phyloP scores from a whole-genome alignment of 2,329 filamentous ascomycete genomes.

The Calonectria hawksworthii region DNA sequence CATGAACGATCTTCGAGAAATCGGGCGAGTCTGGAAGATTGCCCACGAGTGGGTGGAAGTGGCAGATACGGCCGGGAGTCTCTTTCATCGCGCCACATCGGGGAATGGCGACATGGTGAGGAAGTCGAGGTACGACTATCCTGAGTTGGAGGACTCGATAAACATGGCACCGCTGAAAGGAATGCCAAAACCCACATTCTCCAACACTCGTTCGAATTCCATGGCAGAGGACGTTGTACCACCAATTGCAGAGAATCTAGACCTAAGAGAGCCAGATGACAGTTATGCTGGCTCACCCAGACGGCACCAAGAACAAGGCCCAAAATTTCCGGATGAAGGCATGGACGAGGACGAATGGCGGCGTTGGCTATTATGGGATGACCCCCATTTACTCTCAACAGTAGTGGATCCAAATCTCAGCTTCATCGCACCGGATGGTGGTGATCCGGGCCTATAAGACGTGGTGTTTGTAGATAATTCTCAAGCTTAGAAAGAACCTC shows the following conservation, averaged over 20 bases:
- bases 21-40: constrained; percentile 37
- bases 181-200: constrained; percentile 39
- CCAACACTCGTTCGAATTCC: background rate
- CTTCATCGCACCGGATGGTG: background rate
- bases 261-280: background rate
- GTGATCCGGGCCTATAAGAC: background rate
- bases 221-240: background rate
- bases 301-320: background rate
- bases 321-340: constrained; percentile 22
- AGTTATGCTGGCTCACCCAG: background rate
- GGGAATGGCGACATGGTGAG: constrained; percentile 18
- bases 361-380: constrained; percentile 42
- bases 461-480: background rate
- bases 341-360: constrained; percentile 43
- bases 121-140: constrained; percentile 43
- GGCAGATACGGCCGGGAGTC: constrained; percentile 36
- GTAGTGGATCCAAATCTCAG: constrained; percentile 25
- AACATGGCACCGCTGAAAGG: constrained; percentile 41
- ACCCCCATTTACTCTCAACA: constrained; percentile 43
- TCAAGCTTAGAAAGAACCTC: background rate
- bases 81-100: constrained; percentile 30
- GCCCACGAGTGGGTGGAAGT: constrained; percentile 45
- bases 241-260: background rate
- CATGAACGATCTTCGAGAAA: constrained; percentile 29
- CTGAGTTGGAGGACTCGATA: constrained; percentile 41